Percentiles rank a stretch among this genome's conserved stretches.
phyloP scores from a whole-genome alignment of 2,329 filamentous ascomycete genomes.

The Neofusicoccum cordaticola region DNA sequence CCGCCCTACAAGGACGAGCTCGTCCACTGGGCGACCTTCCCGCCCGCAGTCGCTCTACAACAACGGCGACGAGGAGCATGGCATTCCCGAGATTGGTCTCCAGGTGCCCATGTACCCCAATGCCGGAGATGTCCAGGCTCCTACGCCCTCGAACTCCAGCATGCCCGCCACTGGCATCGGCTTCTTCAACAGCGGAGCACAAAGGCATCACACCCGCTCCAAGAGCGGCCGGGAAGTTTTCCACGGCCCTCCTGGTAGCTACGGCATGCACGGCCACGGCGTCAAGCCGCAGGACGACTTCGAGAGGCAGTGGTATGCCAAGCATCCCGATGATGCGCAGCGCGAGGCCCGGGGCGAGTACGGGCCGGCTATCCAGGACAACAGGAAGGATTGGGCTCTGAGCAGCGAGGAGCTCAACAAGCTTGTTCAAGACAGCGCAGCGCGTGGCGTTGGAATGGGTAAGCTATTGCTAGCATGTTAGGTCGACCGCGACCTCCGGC shows the following conservation, averaged over 20 bases:
- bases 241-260: slow-evolving; percentile 78
- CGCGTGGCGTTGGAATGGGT: slow-evolving; percentile 53
- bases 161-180: slow-evolving; percentile 46
- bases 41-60: slow-evolving; percentile 56
- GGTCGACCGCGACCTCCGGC: slow-evolving; percentile 13
- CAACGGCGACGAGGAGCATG: slow-evolving; percentile 67
- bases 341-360: slow-evolving; percentile 72
- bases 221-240: slow-evolving; percentile 69
- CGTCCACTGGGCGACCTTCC: slow-evolving; percentile 32
- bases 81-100: slow-evolving; percentile 87
- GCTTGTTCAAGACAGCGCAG: slow-evolving; percentile 71
- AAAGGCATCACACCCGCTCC: slow-evolving; percentile 62
- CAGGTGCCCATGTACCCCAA: slow-evolving; percentile 92
- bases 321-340: slow-evolving; percentile 75
- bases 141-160: slow-evolving; percentile 65
- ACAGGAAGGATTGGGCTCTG: slow-evolving; percentile 74
- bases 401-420: slow-evolving; percentile 88
- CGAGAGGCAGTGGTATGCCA: slow-evolving; percentile 88
- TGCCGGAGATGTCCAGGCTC: slow-evolving; percentile 93
- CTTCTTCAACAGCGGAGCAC: slow-evolving; percentile 54
- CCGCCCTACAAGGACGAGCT: slow-evolving; percentile 21
- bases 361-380: slow-evolving; percentile 56
- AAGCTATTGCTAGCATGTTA: slow-evolving; percentile 27
- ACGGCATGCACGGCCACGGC: slow-evolving; percentile 84
- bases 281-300: slow-evolving; percentile 73